phyloP scores from a whole-genome alignment of 169 alveolate species.

The Neospora caninum region DNA sequence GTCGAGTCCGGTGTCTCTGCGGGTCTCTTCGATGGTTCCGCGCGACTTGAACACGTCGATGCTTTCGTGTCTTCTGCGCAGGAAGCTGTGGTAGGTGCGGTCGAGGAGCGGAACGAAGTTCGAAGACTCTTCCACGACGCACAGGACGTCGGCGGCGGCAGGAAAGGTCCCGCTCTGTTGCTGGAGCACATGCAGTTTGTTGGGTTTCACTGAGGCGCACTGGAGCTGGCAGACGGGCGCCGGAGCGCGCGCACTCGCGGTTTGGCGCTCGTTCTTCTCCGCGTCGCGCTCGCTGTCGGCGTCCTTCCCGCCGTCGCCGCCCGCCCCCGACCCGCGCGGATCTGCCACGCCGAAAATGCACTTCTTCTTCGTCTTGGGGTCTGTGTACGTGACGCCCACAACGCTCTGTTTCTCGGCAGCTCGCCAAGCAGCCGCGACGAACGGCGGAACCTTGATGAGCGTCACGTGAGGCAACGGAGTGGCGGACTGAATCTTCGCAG shows the following conservation, averaged over 20 bases:
- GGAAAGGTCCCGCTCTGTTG: conserved; percentile 1
- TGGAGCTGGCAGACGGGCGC: conserved; percentile 24
- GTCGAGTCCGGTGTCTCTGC: conserved; percentile 37
- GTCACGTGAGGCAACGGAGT: conserved; percentile 32
- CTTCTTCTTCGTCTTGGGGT: not conserved
- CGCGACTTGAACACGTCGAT: conserved; percentile 13
- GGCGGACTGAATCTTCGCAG: not conserved
- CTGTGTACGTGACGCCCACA: not conserved
- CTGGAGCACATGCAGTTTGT: not conserved
- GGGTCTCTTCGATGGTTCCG: conserved; percentile 15
- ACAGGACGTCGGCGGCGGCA: conserved; percentile 26
- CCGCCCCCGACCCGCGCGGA: not conserved
- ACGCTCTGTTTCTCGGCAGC: not conserved
- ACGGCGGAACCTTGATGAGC: conserved; percentile 31
- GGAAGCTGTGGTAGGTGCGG: not conserved
- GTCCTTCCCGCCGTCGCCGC: not conserved
- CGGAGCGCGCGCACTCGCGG: not conserved
- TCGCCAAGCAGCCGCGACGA: conserved; percentile 36
- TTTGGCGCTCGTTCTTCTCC: not conserved
- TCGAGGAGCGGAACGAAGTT: conserved; percentile 27
- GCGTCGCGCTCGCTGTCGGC: not conserved
- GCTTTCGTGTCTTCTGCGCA: conserved; percentile 16
- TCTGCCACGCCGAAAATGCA: conserved; percentile 14
- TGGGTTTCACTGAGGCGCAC: conserved; percentile 11
- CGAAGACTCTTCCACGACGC: conserved; percentile 8